Evolutionary conservation across 257 asterid genomes (phyloP).

Genomic region (Ilex asprella): DNA sequence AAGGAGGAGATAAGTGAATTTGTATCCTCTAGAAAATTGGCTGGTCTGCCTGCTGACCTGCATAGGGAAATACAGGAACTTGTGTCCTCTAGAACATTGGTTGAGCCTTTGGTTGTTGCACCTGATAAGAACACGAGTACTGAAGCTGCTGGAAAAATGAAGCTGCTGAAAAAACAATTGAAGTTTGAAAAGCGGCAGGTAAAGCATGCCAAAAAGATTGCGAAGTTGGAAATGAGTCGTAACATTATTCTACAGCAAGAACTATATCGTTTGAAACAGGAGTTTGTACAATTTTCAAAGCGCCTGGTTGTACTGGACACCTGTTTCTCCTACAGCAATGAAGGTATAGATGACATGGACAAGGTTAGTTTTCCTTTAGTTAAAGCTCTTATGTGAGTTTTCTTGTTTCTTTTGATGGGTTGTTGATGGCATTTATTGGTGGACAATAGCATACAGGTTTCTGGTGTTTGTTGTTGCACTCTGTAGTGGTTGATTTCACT

Average conservation of each 20-base stretch:
- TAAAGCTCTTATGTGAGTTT: slow-evolving; percentile 1
- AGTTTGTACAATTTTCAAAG: slow-evolving; percentile 36
- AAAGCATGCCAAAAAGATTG: slow-evolving; percentile 65
- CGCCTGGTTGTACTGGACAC: slow-evolving; percentile 46
- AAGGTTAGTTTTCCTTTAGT: slow-evolving; percentile 58
- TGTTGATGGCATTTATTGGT: too few relatives aligned
- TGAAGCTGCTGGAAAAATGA: slow-evolving; percentile 41
- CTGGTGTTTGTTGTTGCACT: too few relatives aligned
- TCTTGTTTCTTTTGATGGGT: too few relatives aligned
- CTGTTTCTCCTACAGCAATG: slow-evolving; percentile 27
- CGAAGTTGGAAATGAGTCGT: slow-evolving; percentile 52
- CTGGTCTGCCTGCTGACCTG: slow-evolving; percentile 16
- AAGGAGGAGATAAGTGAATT: slow-evolving; percentile 35
- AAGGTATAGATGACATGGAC: slow-evolving; percentile 36
- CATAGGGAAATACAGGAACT: slow-evolving; percentile 44
- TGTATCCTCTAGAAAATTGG: slow-evolving; percentile 27
- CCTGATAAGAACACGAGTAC: slow-evolving; percentile 16
- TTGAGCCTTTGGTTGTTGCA: slow-evolving; percentile 21
- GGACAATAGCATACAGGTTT: too few relatives aligned
- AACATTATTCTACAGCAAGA: slow-evolving; percentile 50
- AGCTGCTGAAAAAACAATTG: slow-evolving; percentile 47
- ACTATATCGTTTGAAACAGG: slow-evolving; percentile 49
- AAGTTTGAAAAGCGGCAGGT: slow-evolving; percentile 60
- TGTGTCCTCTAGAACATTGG: slow-evolving; percentile 27
- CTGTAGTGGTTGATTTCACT: too few relatives aligned